phyloP scores from a whole-genome alignment of 495 filamentous ascomycete species.

The Aspergillus cavernicola region DNA sequence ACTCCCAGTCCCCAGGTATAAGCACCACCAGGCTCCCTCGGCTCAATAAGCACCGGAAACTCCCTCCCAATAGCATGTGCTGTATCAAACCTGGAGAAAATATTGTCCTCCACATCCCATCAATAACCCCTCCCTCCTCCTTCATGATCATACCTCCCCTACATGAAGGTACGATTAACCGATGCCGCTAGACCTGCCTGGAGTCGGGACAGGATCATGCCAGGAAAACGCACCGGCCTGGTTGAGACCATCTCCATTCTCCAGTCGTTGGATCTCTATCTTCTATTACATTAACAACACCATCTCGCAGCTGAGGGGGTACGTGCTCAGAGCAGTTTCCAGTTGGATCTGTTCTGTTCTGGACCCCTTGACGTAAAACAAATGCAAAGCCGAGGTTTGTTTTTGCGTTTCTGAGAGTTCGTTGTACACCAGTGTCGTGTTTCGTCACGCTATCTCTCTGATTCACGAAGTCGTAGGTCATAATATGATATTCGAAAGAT shows the following conservation, averaged over 20 bases:
- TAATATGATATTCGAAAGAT: slow-evolving; percentile 75
- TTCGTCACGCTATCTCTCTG: slow-evolving; percentile 64
- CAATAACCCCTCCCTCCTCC: slow-evolving; percentile 65
- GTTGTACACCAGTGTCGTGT: slow-evolving; percentile 61
- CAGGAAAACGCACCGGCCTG: slow-evolving; percentile 37
- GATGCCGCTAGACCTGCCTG: slow-evolving; percentile 27
- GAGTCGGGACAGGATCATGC: slow-evolving; percentile 33
- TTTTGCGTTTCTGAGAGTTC: slow-evolving; percentile 59
- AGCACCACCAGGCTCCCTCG: slow-evolving; percentile 59
- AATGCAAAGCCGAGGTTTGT: slow-evolving; percentile 72
- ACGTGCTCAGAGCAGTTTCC: slow-evolving; percentile 32
- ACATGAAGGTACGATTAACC: slow-evolving; percentile 43
- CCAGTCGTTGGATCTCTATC: slow-evolving; percentile 21
- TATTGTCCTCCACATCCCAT: slow-evolving; percentile 53
- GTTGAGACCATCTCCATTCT: slow-evolving; percentile 34
- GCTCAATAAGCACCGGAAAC: slow-evolving; percentile 54
- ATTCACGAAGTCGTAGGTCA: slow-evolving; percentile 80
- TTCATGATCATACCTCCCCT: slow-evolving; percentile 55
- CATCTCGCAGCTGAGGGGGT: slow-evolving; percentile 60
- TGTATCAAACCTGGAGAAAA: slow-evolving; percentile 77
- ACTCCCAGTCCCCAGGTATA: slow-evolving; percentile 77
- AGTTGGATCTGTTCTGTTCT: slow-evolving; percentile 46
- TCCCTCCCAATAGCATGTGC: slow-evolving; percentile 57
- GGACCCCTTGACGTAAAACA: slow-evolving; percentile 71
- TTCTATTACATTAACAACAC: slow-evolving; percentile 59